Percentiles rank a stretch among this genome's conserved stretches.
Evolutionary conservation across 1,139 yeast species (phyloP).

Genomic region (Schwanniomyces etchellsii): DNA sequence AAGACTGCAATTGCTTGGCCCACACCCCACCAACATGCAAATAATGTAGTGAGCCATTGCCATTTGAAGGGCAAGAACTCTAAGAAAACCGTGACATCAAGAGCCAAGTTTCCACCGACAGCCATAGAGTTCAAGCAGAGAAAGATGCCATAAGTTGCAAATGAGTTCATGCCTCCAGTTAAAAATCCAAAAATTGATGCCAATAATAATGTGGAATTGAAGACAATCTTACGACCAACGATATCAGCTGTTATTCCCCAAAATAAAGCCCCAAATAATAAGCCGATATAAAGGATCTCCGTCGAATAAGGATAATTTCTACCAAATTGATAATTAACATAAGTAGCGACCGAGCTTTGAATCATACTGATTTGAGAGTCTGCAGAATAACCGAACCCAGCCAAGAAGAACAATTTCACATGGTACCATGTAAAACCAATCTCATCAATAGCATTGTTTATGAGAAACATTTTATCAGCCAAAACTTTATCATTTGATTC

Average conservation of each 20-base stretch:
- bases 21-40: slow-evolving; percentile 33
- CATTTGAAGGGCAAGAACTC: slow-evolving; percentile 21
- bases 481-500: slow-evolving; percentile 1
- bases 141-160: slow-evolving; percentile 23
- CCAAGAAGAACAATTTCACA: slow-evolving; percentile 24
- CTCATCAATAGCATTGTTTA: slow-evolving; percentile 46
- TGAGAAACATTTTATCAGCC: slow-evolving; percentile 29
- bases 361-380: slow-evolving; percentile 20
- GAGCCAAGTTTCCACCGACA: slow-evolving; percentile 26
- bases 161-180: slow-evolving; percentile 25
- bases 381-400: slow-evolving; percentile 18
- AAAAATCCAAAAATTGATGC: slow-evolving; percentile 18
- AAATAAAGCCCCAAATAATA: slow-evolving; percentile 49
- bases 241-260: slow-evolving; percentile 59
- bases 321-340: slow-evolving; percentile 23
- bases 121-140: slow-evolving; percentile 18
- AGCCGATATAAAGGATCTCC: slow-evolving; percentile 32
- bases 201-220: slow-evolving; percentile 32
- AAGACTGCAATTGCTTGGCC: slow-evolving; percentile 29
- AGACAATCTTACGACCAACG: slow-evolving; percentile 52
- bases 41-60: slow-evolving; percentile 21
- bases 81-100: slow-evolving; percentile 25
- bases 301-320: slow-evolving; percentile 14
- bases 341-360: slow-evolving; percentile 38
- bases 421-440: slow-evolving; percentile 49